Evolutionary conservation across 129 eudicot species (phyloP), one percentile per base, ranked within the genome.

Genomic region (Daucus carota): DNA sequence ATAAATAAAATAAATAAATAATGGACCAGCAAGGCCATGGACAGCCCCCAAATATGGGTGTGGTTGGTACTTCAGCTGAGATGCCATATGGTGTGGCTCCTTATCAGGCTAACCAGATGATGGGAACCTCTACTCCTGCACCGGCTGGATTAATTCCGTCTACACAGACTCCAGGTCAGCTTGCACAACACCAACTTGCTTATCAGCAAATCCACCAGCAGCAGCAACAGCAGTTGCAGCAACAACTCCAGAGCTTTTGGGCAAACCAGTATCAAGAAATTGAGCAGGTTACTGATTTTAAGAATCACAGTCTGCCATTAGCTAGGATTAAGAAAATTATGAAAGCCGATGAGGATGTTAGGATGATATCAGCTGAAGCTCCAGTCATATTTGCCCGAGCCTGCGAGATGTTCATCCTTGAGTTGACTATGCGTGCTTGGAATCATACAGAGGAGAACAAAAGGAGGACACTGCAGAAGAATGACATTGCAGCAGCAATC

Each of bases 21-120:
- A 92, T 92, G 97, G 97, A 92, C 76, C 97, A 92, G 76, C 97
- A 87, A 89, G 92, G 90, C 65, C 90, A 92, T 44, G 97, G 97
- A 46, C 97, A 89, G 78, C 71, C 88, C 79, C 85, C 78, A 57
- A 84, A 82, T 47, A 81, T 81, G 80, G 89, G 89, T 67, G 82
- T 80, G 24, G 88, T 80, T 29, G 84, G 82, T 44, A 82, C 82
- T 80, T 80, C 92, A 31, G 78, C 91, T 73, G 94, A 84, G 76
- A 86, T 88, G 86, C 96, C 89, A 3, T 90, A 90, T 75, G 84
- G 77, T 38, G 82, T 24, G 15, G 5, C 65, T 57, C 65, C 91
- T 18, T 93, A 93, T 78, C 96, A 88, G 65, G 84, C 92, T 48
- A 90, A 85, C 79, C 96, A 90, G 85, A 86, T 92, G 91, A 88